Evolutionary conservation across 140 eudicot species (phyloP), one percentile per base, ranked within the genome.

Genomic region (Bidens hawaiensis): DNA sequence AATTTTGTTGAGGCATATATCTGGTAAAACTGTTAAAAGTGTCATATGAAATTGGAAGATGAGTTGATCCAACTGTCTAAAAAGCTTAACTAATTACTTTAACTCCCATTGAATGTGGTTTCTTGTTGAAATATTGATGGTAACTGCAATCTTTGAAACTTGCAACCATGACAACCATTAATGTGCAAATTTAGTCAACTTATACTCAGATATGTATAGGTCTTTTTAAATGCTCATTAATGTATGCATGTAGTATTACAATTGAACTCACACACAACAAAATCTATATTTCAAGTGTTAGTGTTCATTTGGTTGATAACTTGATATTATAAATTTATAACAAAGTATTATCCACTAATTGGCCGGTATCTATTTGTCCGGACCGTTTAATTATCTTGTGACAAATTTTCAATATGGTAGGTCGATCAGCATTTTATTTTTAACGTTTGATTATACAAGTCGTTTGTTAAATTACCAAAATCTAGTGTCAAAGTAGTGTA

Each of bases 121-220:
- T 76, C 62, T 63, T 54, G 81, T 54, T 76, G 76, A 62, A 48
- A 74, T 42, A 60, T 68, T 67, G 51, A 75, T 68, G 60, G 65
- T 60, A 62, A 52, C 75, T 68, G 33, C 70, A 68, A 54, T 33
- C 56, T 46, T 27, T 22, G 47, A 64, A 65, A 55, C 17, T 48
- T 57, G 64, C 36, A 34, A 16, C 49, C 67, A 60, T 76, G 71
- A 69, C 64, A 69, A 48, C 31, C 46, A 36, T 63, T 62, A 69
- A 48, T 76, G 79, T 33, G 1, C 17, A 9, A 52, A 60, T 57
- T 63, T 64, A n/a, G 27, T 72, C 60, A 59, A 75, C 75, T 74
- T 52, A 70, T 63, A 10, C 68, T 59, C 13, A 36, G 4, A 36
- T 36, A 36, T 36, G 2, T 34, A 34, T 34, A 34, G 13, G 2